Base-by-base conservation (phyloP, 192 early-diverging fungal genomes). In the Podila epigama region DNA sequence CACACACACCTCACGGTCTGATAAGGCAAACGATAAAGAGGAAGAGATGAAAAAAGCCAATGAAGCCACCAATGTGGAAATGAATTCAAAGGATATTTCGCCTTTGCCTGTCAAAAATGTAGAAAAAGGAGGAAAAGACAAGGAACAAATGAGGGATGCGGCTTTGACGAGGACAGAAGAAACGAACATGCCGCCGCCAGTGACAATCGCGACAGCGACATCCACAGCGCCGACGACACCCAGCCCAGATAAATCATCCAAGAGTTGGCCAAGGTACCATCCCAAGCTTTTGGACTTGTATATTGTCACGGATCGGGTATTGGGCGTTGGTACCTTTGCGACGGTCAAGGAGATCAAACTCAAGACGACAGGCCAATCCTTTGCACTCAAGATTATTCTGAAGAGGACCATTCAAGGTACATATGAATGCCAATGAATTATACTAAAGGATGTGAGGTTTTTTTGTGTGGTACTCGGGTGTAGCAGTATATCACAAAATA, bases 341-440 rank as follows among this genome's bases (percentile, higher is more conserved):
- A 82, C 84, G 1, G 91, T 94, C 15, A 89, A 90, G 60, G 88
- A 90, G 70, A 86, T 85, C 63, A 83, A 83, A 28, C 83, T 90
- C 15, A 87, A 85, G 60, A 54, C 66, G 5, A 87, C 90, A 2
- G 68, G 75, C 0, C 33, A 83, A 22, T 83, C 85, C 10, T 93
- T 81, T 83, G 94, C 94, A 4, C 84, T 88, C 29, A 94, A 93
- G 66, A 90, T 93, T 33, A 90, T 93, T 52, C 80, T 86, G 42
- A 93, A 92, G 68, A 86, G 82, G 32, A 72, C 81, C 1, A 64
- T 87, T 54, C 51, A 63, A 51, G 77, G 81, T 71, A 68, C n/a
- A n/a, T n/a, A n/a, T n/a, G n/a, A n/a, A n/a, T n/a, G n/a, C n/a
- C n/a, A n/a, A n/a, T n/a, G n/a, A n/a, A n/a, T n/a, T n/a, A n/a